Evolutionary conservation across 805 yeast species (phyloP).

Genomic region (Schwanniomyces polymorphus): DNA sequence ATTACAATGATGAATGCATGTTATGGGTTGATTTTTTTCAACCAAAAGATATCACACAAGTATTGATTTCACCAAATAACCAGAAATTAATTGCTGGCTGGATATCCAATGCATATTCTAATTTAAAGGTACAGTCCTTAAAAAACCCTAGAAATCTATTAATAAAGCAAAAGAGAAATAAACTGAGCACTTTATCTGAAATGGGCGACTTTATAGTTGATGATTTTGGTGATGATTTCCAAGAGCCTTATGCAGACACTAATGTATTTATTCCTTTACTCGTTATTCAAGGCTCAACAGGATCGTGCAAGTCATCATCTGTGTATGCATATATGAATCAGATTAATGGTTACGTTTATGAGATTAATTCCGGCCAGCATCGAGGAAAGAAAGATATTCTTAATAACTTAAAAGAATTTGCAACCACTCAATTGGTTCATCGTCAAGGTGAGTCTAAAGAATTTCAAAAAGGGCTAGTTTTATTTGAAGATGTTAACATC

Average conservation of each 20-base stretch:
- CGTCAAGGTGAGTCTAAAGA: constrained; percentile 14
- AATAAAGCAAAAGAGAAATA: constrained; percentile 22
- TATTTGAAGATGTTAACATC: constrained; percentile 85
- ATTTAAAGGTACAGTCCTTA: constrained; percentile 26
- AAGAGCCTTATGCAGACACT: constrained; percentile 24
- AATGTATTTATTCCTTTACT: constrained; percentile 59
- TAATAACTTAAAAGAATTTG: constrained; percentile 68
- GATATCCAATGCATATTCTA: constrained; percentile 40
- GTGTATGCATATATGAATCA: constrained; percentile 66
- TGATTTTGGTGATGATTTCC: constrained; percentile 15
- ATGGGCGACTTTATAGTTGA: constrained; percentile 37
- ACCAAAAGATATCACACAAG: constrained; percentile 34
- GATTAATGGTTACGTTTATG: constrained; percentile 72
- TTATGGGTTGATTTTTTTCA: constrained; percentile 48
- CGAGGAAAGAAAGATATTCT: constrained; percentile 72
- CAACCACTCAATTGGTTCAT: constrained; percentile 81
- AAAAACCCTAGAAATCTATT: constrained; percentile 32
- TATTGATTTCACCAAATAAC: constrained; percentile 28
- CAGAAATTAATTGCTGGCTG: constrained; percentile 31
- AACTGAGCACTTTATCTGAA: constrained; percentile 12
- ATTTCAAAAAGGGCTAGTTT: constrained; percentile 63
- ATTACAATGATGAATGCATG: neutral
- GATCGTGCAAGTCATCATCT: constrained; percentile 77
- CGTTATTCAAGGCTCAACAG: constrained; percentile 67
- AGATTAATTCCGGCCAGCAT: constrained; percentile 71